These are phyloP conservation scores for Stygiomarasmius scandens DNA, from an alignment of 1,284 basidiomycete genomes.

Conservation along the genomic window DNA sequence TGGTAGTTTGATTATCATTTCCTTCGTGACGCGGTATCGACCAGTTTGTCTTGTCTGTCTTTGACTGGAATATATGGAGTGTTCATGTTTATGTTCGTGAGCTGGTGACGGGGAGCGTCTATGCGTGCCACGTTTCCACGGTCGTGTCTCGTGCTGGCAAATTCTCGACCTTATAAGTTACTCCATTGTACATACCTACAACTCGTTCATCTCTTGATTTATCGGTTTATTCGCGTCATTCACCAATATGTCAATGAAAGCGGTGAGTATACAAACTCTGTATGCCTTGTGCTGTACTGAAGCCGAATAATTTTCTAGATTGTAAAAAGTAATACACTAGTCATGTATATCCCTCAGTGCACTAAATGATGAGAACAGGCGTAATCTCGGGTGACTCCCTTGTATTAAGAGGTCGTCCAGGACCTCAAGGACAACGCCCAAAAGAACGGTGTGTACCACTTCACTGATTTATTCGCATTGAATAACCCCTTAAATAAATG, in stretches of 20 bases:
- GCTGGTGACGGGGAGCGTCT: too few species aligned
- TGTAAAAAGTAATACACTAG: constrained; percentile 61
- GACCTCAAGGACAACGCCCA: constrained; percentile 79
- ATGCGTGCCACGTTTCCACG: not conserved
- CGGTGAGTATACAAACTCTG: constrained; percentile 49
- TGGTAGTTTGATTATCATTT: not conserved
- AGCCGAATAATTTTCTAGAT: constrained; percentile 42
- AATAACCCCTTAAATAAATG: constrained; percentile 17
- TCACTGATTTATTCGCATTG: constrained; percentile 1
- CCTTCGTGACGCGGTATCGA: not conserved
- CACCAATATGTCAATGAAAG: constrained; percentile 65
- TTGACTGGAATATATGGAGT: not conserved
- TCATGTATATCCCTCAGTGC: constrained; percentile 13
- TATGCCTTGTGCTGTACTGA: constrained; percentile 3
- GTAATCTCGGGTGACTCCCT: constrained; percentile 90
- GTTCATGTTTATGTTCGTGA: too few species aligned
- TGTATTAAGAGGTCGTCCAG: constrained; percentile 75
- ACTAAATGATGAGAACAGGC: constrained; percentile 49
- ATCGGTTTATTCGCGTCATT: not conserved
- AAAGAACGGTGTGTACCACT: constrained; percentile 74
- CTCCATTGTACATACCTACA: not conserved
- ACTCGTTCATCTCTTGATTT: not conserved
- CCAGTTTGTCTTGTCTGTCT: not conserved
- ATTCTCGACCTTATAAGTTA: not conserved
- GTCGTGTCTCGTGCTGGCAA: not conserved